Conservation (phyloP, 169 alveolate species). For the Pseudocohnilembus persalinus region DNA sequence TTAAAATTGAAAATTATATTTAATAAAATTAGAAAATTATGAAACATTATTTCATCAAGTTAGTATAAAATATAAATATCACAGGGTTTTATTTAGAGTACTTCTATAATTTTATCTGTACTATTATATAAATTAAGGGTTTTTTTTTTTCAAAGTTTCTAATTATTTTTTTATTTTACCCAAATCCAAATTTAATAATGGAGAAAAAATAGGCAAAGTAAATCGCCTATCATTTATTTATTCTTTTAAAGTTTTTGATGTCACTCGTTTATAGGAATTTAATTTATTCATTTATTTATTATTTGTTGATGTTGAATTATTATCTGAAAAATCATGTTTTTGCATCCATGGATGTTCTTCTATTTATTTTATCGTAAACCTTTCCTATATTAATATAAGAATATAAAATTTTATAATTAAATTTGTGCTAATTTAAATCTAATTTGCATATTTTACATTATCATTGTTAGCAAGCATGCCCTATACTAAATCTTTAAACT, state of each 20-base stretch:
- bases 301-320: background rate
- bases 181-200: background rate
- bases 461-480: background rate
- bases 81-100: no score
- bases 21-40: no score
- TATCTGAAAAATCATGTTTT: background rate
- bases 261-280: background rate
- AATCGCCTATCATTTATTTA: no score
- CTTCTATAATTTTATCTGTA: no score
- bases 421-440: no score
- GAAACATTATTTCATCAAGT: no score
- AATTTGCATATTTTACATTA: background rate
- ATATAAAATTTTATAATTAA: no score
- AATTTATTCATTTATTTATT: no score
- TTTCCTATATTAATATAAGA: background rate
- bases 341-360: background rate
- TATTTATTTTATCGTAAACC: background rate
- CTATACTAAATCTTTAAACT: background rate
- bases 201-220: background rate
- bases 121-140: no score
- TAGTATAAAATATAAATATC: no score
- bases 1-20: no score
- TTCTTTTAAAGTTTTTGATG: background rate
- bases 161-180: no score
- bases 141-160: background rate